phyloP scores from a whole-genome alignment of 805 yeast species.

The Torulaspora quercuum region DNA sequence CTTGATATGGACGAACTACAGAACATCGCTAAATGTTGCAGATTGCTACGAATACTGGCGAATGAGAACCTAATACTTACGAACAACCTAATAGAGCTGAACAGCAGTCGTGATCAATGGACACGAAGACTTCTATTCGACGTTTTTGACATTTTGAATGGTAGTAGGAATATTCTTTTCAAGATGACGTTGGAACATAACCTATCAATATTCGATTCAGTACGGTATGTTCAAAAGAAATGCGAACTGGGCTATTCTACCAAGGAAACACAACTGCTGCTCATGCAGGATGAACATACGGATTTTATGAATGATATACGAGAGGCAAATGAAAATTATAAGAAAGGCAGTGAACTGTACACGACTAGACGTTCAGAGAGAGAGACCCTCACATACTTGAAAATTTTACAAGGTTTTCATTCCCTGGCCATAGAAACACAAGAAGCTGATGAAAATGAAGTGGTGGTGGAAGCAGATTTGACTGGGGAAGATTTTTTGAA shows the following conservation, averaged over 20 bases:
- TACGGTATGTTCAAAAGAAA: conserved; percentile 18
- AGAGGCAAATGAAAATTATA: conserved; percentile 3
- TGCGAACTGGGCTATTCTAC: conserved; percentile 16
- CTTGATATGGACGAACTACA: conserved; percentile 25
- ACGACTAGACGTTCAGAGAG: conserved; percentile 1
- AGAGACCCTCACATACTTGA: conserved; percentile 19
- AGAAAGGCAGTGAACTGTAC: background rate
- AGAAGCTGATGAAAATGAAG: conserved; percentile 1
- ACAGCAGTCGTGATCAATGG: conserved; percentile 19
- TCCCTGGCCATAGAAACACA: conserved; percentile 10
- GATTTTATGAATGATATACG: conserved; percentile 8
- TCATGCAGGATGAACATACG: conserved; percentile 6
- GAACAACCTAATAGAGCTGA: conserved; percentile 15
- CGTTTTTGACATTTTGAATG: conserved; percentile 22
- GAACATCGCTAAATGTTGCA: conserved; percentile 24
- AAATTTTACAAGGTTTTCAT: conserved; percentile 23
- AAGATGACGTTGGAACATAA: conserved; percentile 12
- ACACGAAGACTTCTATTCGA: conserved; percentile 23
- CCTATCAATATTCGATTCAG: conserved; percentile 20
- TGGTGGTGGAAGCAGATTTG: background rate
- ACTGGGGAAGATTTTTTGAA: background rate
- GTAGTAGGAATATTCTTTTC: conserved; percentile 15
- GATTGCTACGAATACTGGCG: conserved; percentile 24
- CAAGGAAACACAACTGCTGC: conserved; percentile 5
- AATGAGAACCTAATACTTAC: conserved; percentile 25